phyloP scores from a whole-genome alignment of 2,329 filamentous ascomycete species.

The Pleomassaria siparia region DNA sequence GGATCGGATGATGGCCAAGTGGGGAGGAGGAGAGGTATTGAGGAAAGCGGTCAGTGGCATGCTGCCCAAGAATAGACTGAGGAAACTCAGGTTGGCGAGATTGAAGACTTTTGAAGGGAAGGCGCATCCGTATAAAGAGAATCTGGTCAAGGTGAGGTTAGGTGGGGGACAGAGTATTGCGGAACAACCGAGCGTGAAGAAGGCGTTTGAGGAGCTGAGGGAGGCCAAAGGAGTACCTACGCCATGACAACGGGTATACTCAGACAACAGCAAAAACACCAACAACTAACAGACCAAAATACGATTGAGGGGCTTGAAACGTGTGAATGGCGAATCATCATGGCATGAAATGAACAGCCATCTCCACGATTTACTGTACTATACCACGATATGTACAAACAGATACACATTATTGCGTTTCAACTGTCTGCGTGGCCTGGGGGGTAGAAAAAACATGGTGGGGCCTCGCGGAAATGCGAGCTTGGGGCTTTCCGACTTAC shows the following conservation, averaged over 20 bases:
- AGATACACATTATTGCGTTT: no score
- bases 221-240: constrained; percentile 15
- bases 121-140: constrained; percentile 87
- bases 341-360: no score
- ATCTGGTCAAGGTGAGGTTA: constrained; percentile 70
- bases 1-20: constrained; percentile 92
- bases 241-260: constrained; percentile 19
- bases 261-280: no score
- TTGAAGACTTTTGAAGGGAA: constrained; percentile 96
- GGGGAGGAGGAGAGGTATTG: constrained; percentile 88
- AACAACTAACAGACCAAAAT: no score
- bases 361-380: no score
- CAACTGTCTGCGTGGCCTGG: no score
- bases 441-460: no score
- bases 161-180: constrained; percentile 36
- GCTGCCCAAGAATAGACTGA: constrained; percentile 93
- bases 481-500: no score
- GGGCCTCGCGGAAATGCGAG: no score
- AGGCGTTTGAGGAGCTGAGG: constrained; percentile 32
- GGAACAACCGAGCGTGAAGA: constrained; percentile 42
- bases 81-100: constrained; percentile 82
- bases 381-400: no score
- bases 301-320: no score
- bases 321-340: no score
- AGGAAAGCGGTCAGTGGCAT: constrained; percentile 92